These are phyloP conservation scores for Pseudogymnoascus sp. DNA, from an alignment of 2,329 filamentous ascomycete genomes.

Conservation along the genomic window DNA sequence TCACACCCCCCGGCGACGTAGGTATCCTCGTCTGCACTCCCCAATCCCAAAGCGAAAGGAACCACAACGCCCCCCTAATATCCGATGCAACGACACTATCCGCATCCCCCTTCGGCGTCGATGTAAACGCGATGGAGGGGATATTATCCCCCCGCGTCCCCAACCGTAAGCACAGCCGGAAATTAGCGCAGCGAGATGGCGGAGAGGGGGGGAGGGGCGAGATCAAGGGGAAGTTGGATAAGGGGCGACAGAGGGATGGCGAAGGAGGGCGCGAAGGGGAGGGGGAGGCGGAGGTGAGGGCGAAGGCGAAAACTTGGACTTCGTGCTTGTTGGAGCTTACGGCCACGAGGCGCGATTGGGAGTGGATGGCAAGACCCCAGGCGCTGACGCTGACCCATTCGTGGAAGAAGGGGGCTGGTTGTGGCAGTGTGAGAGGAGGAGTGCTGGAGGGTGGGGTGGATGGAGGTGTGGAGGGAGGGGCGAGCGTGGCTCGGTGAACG, in stretches of 20 bases:
- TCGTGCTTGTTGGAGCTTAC: conserved; percentile 66
- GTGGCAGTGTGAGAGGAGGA: not conserved
- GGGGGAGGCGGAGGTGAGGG: conserved; percentile 15
- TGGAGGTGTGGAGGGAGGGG: not conserved
- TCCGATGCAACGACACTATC: conserved; percentile 22
- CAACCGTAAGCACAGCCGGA: not conserved
- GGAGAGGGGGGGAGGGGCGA: not conserved
- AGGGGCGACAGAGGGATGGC: not conserved
- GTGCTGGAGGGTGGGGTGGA: not conserved
- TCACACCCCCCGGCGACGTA: not conserved
- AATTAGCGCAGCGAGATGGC: not conserved
- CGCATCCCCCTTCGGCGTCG: conserved; percentile 17
- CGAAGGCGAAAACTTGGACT: conserved; percentile 48
- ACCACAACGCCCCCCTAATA: conserved; percentile 20
- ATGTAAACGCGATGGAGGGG: conserved; percentile 24
- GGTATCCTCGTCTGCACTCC: not conserved
- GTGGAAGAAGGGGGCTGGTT: conserved; percentile 51
- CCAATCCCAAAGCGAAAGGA: conserved; percentile 1
- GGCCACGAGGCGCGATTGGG: conserved; percentile 73
- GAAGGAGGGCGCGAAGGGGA: not conserved
- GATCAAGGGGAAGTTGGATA: not conserved
- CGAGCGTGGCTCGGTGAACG: conserved; percentile 8
- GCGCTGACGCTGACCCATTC: conserved; percentile 71
- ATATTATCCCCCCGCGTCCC: conserved; percentile 20
- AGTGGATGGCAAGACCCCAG: conserved; percentile 83